Evolutionary conservation across 495 filamentous ascomycete genomes (phyloP).

Genomic region (Aspergillus cristatus): DNA sequence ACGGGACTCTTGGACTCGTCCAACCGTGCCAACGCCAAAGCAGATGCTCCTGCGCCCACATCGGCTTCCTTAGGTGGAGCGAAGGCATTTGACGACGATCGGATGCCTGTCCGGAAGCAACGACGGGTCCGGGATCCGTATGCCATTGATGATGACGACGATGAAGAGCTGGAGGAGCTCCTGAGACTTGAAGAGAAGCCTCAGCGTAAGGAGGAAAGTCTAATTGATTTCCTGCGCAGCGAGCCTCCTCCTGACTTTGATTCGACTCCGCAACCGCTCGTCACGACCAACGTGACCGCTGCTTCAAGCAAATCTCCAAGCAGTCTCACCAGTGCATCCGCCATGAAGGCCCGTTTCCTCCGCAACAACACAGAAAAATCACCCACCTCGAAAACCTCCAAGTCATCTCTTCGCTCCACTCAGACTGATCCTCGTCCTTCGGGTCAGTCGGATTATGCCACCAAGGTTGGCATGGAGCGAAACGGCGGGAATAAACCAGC

Average conservation of each 20-base stretch:
- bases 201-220: conserved; percentile 51
- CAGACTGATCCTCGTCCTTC: conserved; percentile 20
- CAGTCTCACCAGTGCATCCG: conserved; percentile 26
- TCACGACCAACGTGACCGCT: conserved; percentile 7
- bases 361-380: conserved; percentile 28
- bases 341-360: conserved; percentile 55
- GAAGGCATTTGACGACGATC: conserved; percentile 20
- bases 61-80: conserved; percentile 6
- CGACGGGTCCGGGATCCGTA: conserved; percentile 81
- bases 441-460: conserved; percentile 27
- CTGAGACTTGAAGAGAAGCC: conserved; percentile 29
- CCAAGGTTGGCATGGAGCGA: conserved; percentile 31
- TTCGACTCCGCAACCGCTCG: conserved; percentile 32
- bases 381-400: conserved; percentile 22
- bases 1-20: conserved; percentile 45
- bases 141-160: conserved; percentile 77
- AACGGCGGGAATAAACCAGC: conserved; percentile 12
- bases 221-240: conserved; percentile 82
- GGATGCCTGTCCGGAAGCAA: conserved; percentile 50
- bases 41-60: conserved; percentile 4
- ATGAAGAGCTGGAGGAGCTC: conserved; percentile 58
- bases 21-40: conserved; percentile 13
- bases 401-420: conserved; percentile 13
- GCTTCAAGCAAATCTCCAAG: conserved; percentile 43
- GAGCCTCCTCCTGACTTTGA: conserved; percentile 55